Evolutionary conservation across 2,329 filamentous ascomycete genomes (phyloP).

Genomic region (Trichoderma hamatum): DNA sequence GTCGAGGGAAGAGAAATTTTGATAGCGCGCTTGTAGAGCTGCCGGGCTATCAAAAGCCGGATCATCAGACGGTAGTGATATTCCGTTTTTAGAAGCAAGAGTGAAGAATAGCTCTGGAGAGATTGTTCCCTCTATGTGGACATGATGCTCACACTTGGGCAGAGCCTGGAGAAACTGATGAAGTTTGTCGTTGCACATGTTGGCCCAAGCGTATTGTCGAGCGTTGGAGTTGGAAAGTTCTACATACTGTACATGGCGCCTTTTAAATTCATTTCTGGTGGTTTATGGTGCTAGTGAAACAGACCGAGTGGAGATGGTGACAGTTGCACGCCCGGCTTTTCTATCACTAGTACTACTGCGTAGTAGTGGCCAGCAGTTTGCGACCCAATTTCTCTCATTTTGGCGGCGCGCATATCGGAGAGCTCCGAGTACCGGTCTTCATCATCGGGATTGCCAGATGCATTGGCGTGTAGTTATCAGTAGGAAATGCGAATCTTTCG

Average conservation of each 20-base stretch:
- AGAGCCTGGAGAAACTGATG: slow-evolving; percentile 65
- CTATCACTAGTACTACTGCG: neutral
- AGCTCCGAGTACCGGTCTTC: slow-evolving; percentile 1
- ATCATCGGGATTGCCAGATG: neutral
- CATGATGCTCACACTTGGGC: slow-evolving; percentile 81
- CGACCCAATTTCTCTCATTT: neutral
- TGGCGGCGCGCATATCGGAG: neutral
- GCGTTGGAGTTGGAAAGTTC: neutral
- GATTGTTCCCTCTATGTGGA: slow-evolving; percentile 77
- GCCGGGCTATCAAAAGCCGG: slow-evolving; percentile 64
- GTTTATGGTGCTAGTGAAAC: neutral
- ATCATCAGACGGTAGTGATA: slow-evolving; percentile 62
- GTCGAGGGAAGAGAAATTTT: slow-evolving; percentile 69
- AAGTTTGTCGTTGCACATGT: slow-evolving; percentile 55
- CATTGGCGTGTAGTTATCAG: neutral
- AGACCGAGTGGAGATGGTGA: neutral
- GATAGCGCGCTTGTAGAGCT: slow-evolving; percentile 65
- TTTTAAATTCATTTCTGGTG: neutral
- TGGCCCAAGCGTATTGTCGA: neutral
- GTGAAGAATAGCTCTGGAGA: slow-evolving; percentile 70
- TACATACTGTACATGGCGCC: neutral
- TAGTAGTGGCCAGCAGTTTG: neutral
- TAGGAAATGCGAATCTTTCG: neutral
- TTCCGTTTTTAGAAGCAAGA: slow-evolving; percentile 67
- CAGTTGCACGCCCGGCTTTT: neutral